A percentile compares a stretch with the other conserved stretches of the same genome.
phyloP scores from a whole-genome alignment of 2,329 filamentous ascomycete genomes.

The Hawksworthiomyces lignivorus region DNA sequence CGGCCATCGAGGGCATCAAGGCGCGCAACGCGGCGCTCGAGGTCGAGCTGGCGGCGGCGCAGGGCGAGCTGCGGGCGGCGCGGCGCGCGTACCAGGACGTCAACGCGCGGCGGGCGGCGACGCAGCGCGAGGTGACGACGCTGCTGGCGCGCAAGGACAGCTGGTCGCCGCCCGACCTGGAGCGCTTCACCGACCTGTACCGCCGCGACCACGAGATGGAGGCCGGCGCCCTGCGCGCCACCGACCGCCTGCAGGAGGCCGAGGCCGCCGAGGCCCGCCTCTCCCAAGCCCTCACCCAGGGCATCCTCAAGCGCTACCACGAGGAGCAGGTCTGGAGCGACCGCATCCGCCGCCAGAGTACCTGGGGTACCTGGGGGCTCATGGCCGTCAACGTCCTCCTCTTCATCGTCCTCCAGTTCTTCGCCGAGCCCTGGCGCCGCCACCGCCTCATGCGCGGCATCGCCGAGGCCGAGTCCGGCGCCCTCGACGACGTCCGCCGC shows the following conservation, averaged over 20 bases:
- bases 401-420: constrained; percentile 77
- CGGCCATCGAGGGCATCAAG: constrained; percentile 81
- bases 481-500: constrained; percentile 39
- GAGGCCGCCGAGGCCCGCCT: constrained; percentile 77
- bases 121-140: constrained; percentile 91
- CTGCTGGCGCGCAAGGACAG: constrained; percentile 88
- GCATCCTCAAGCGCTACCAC: constrained; percentile 87
- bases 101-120: constrained; percentile 73
- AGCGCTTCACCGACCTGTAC: constrained; percentile 90
- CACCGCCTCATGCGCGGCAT: constrained; percentile 73
- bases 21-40: constrained; percentile 65
- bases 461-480: constrained; percentile 65
- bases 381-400: constrained; percentile 95
- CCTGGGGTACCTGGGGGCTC: constrained; percentile 95
- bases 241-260: constrained; percentile 62
- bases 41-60: constrained; percentile 47
- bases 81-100: constrained; percentile 76
- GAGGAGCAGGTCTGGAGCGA: constrained; percentile 99
- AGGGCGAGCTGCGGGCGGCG: constrained; percentile 59
- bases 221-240: constrained; percentile 66
- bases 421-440: constrained; percentile 89
- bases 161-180: constrained; percentile 80
- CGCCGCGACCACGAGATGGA: constrained; percentile 90
- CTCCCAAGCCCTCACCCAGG: constrained; percentile 65
- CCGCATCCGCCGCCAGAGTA: constrained; percentile 90